Conservation (phyloP, 2,329 filamentous ascomycete species). For the Fusarium sp. region DNA sequence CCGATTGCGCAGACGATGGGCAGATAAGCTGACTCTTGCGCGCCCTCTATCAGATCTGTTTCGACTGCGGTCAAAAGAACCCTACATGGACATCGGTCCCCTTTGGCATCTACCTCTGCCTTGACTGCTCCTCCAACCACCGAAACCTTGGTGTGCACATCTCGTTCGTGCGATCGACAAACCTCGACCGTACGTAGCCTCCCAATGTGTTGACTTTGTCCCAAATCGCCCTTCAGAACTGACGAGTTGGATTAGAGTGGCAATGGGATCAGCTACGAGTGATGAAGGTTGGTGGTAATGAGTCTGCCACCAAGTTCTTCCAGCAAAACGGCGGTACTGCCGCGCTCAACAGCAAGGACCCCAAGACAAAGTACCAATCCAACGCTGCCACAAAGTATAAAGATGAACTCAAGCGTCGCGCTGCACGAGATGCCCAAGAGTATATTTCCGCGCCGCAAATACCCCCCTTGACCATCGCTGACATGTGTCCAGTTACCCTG, state of each 20-base stretch:
- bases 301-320: constrained; percentile 98
- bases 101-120: constrained; percentile 96
- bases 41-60: constrained; percentile 79
- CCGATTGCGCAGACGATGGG: not conserved
- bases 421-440: constrained; percentile 86
- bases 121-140: constrained; percentile 97
- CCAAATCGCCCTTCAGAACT: constrained; percentile 30
- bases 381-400: constrained; percentile 97
- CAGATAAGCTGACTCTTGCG: constrained; percentile 24
- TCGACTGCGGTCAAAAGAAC: constrained; percentile 97
- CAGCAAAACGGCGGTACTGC: constrained; percentile 95
- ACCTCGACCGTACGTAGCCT: constrained; percentile 87
- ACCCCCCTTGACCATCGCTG: constrained; percentile 35
- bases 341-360: constrained; percentile 94
- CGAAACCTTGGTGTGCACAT: constrained; percentile 98
- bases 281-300: constrained; percentile 99
- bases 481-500: constrained; percentile 74
- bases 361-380: constrained; percentile 96
- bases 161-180: constrained; percentile 98
- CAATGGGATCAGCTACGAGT: constrained; percentile 98
- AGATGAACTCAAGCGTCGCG: constrained; percentile 90
- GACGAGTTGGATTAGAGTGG: constrained; percentile 73
- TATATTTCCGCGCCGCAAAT: constrained; percentile 61
- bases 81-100: constrained; percentile 98
- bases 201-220: constrained; percentile 3